phyloP scores from a whole-genome alignment of 2,329 filamentous ascomycete species.

The Fusarium sp. region DNA sequence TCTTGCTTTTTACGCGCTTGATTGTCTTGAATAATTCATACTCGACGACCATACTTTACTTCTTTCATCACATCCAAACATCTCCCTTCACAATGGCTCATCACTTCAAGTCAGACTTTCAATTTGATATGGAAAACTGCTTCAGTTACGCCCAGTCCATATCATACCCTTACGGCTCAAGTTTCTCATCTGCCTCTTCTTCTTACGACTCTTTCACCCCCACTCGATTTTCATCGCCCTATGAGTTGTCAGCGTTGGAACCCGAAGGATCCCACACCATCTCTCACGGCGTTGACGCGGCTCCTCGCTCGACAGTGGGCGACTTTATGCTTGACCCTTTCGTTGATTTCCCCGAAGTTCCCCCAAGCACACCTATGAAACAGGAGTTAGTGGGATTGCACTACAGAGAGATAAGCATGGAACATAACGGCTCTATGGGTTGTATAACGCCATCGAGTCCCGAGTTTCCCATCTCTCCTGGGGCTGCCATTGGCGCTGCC shows the following conservation, averaged over 20 bases:
- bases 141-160: slow-evolving; percentile 51
- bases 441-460: background rate
- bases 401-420: background rate
- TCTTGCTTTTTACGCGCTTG: background rate
- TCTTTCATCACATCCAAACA: background rate
- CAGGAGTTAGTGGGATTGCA: background rate
- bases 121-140: slow-evolving; percentile 53
- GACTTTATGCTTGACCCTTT: background rate
- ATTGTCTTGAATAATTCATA: background rate
- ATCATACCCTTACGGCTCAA: slow-evolving; percentile 48
- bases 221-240: slow-evolving; percentile 55
- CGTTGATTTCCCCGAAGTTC: background rate
- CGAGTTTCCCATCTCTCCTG: background rate
- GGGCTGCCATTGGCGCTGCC: background rate
- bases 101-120: slow-evolving; percentile 46
- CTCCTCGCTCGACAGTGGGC: background rate
- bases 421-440: background rate
- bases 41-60: background rate
- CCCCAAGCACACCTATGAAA: background rate
- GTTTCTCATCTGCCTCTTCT: slow-evolving; percentile 54
- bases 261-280: slow-evolving; percentile 18
- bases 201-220: slow-evolving; percentile 58
- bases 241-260: slow-evolving; percentile 49
- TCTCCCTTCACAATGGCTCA: background rate
- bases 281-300: background rate